These are phyloP conservation scores for Neckera pumila DNA, from an alignment of 225 moss, liverwort and hornwort species.

Conservation along the genomic window DNA sequence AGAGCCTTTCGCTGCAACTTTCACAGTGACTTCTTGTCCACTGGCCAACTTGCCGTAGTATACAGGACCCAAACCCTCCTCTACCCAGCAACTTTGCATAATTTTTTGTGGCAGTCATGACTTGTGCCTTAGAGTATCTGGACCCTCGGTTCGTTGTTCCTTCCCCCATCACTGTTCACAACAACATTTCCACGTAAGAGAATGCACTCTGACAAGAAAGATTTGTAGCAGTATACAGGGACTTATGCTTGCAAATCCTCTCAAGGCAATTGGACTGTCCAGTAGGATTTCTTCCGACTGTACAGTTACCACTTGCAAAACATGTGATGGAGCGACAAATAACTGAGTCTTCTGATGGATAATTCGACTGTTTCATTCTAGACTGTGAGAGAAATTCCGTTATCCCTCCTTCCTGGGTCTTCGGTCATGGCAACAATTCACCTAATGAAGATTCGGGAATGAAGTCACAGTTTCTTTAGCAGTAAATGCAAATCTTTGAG, in stretches of 20 bases:
- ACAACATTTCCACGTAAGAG: not conserved
- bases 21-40: slow-evolving; percentile 36
- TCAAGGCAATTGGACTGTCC: not conserved
- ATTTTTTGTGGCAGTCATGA: slow-evolving; percentile 17
- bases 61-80: slow-evolving; percentile 29
- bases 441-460: not conserved
- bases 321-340: not conserved
- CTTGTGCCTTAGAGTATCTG: slow-evolving; percentile 12
- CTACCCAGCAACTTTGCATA: slow-evolving; percentile 5
- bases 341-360: not conserved
- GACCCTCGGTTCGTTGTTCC: not conserved
- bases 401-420: not conserved
- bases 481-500: not conserved
- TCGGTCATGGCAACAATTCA: not conserved
- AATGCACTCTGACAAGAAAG: not conserved
- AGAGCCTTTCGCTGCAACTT: slow-evolving; percentile 15
- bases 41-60: slow-evolving; percentile 23
- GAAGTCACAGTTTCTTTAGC: not conserved
- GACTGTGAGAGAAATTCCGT: not conserved
- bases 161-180: slow-evolving; percentile 1
- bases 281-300: not conserved
- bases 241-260: not conserved
- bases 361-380: not conserved
- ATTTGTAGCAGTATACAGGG: not conserved
- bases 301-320: not conserved